Base-by-base conservation (phyloP, 345 rosid species). In the Psidium friedrichsthalianum region DNA sequence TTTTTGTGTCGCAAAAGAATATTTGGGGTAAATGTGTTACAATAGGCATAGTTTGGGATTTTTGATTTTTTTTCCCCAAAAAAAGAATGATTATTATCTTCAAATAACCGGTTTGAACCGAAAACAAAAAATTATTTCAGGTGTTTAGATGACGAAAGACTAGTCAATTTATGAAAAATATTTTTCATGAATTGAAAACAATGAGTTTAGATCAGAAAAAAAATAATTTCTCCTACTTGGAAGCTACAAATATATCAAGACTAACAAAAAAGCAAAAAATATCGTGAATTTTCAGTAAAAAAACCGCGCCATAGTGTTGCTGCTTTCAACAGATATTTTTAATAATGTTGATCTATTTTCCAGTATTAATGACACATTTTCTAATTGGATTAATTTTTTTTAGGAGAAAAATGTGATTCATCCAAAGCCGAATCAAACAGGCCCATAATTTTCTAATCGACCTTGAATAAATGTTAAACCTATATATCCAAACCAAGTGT, bases 241-340 rank as follows among this genome's bases (percentile, higher is more conserved):
- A 36, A 69, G 11, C 3, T 54, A 54, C 22, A 20, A 29, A 61
- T 5, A 29, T 6, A 29, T 64, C 11, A 32, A 32, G 32, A 32
- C 0, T 64, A 64, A 64, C 1, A 27, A 40, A 2, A 40, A 40
- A 2, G n/a, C n/a, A n/a, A n/a, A n/a, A n/a, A n/a, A n/a, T 40
- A 29, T 32, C 6, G 5, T 16, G 1, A 64, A 15, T 64, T 64
- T 2, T 29, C 0, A 0, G 2, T 32, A 1, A 64, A 32, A 16
- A 5, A 32, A 29, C 3, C 0, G 0, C 12, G 16, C 1, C 44
- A 2, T 16, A 3, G 22, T 8, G 12, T 61, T 61, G 1, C 21
- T 29, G 8, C 11, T 29, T 61, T 4, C 1, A 3, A 61, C 2
- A 3, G 3, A 29, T 64, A 6, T 8, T 61, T 61, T 61, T 14